phyloP scores from a whole-genome alignment of 495 filamentous ascomycete species.

The Trichocladium uniseriatum region DNA sequence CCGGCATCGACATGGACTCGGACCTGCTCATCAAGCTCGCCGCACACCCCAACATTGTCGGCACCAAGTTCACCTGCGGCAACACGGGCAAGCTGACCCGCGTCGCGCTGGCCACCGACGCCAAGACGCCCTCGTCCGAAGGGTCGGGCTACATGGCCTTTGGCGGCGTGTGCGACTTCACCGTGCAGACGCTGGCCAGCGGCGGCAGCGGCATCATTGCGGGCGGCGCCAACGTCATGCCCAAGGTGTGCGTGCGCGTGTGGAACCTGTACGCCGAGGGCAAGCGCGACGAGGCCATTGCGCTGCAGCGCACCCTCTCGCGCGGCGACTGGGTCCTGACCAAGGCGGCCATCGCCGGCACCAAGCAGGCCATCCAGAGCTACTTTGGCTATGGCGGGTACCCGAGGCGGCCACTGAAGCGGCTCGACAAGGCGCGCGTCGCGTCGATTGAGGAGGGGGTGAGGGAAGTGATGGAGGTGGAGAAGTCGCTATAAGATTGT shows the following conservation, averaged over 20 bases:
- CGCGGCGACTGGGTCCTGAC: slow-evolving; percentile 80
- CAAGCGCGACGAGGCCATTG: slow-evolving; percentile 62
- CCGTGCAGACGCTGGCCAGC: slow-evolving; percentile 67
- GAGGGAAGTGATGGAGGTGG: slow-evolving; percentile 54
- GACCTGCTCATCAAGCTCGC: slow-evolving; percentile 77
- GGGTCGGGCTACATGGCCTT: slow-evolving; percentile 75
- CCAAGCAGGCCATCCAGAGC: slow-evolving; percentile 72
- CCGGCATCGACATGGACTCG: slow-evolving; percentile 88
- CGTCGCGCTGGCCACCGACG: slow-evolving; percentile 66
- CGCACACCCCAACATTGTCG: slow-evolving; percentile 72
- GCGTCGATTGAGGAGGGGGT: slow-evolving; percentile 61
- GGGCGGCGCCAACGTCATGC: slow-evolving; percentile 78
- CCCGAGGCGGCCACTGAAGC: slow-evolving; percentile 63
- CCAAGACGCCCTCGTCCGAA: slow-evolving; percentile 55
- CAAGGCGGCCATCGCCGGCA: slow-evolving; percentile 77
- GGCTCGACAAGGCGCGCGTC: slow-evolving; percentile 51
- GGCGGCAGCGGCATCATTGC: slow-evolving; percentile 81
- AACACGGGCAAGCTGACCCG: slow-evolving; percentile 84
- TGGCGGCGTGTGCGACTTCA: slow-evolving; percentile 82
- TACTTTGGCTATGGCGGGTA: slow-evolving; percentile 81
- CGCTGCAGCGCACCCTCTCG: slow-evolving; percentile 60
- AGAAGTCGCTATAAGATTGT: slow-evolving; percentile 34
- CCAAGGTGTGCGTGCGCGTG: slow-evolving; percentile 72
- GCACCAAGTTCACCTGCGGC: slow-evolving; percentile 87
- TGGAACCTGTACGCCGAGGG: slow-evolving; percentile 70